Evolutionary conservation across 2,329 filamentous ascomycete genomes (phyloP).

Genomic region (Colletotrichum caudatum): DNA sequence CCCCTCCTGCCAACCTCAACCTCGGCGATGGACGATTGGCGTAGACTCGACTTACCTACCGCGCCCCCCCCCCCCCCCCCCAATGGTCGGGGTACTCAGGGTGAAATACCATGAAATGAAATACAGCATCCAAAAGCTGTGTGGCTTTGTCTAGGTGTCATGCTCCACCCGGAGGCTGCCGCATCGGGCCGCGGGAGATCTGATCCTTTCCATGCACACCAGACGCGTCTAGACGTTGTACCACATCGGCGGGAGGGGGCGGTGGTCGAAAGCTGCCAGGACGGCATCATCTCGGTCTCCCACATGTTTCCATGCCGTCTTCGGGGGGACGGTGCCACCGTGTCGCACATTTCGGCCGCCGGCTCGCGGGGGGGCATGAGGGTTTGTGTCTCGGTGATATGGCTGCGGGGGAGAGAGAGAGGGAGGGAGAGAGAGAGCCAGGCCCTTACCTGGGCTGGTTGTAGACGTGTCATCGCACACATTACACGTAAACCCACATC

Average conservation of each 20-base stretch:
- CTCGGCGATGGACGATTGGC: not conserved
- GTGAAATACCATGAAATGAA: too few species aligned
- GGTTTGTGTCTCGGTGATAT: not conserved
- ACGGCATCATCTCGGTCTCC: slow-evolving; percentile 14
- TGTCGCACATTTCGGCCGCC: too few species aligned
- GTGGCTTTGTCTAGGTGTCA: not conserved
- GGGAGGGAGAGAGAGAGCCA: not conserved
- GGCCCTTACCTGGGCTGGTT: too few species aligned
- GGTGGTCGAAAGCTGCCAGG: not conserved
- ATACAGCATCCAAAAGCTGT: not conserved
- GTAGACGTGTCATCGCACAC: not conserved
- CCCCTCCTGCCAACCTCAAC: not conserved
- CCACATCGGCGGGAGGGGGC: not conserved
- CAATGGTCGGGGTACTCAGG: not conserved
- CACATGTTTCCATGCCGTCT: slow-evolving; percentile 18
- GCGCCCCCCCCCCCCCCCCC: too few species aligned
- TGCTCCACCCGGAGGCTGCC: not conserved
- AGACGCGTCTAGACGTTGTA: not conserved
- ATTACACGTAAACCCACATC: not conserved
- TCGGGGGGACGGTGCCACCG: not conserved
- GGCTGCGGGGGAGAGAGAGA: not conserved
- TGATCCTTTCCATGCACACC: not conserved
- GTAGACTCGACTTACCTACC: not conserved
- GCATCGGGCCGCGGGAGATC: not conserved
- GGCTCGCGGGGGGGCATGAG: not conserved